Conservation (phyloP, 2,329 filamentous ascomycete species). For the Talaromyces sp. region DNA sequence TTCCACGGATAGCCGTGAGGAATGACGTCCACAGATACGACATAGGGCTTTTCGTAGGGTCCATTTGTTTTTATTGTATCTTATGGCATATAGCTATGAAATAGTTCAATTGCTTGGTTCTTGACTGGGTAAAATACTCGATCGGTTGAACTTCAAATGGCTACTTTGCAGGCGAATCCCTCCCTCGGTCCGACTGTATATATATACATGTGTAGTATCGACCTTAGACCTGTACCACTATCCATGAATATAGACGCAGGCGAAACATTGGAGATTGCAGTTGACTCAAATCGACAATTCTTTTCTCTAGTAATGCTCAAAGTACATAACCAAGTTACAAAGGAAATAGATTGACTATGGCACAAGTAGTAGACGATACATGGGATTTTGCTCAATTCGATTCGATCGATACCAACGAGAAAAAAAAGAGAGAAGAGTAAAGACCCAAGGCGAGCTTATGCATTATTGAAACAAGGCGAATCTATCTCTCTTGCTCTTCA, state of each 20-base stretch:
- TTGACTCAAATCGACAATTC: neutral
- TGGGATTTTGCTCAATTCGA: slow-evolving; percentile 32
- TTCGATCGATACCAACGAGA: neutral
- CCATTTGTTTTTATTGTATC: neutral
- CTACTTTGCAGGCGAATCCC: too few relatives aligned
- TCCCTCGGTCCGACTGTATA: neutral
- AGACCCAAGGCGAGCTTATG: slow-evolving; percentile 1
- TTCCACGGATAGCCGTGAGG: neutral
- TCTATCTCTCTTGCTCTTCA: neutral
- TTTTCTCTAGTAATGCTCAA: neutral
- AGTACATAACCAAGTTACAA: slow-evolving; percentile 30
- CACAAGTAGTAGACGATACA: slow-evolving; percentile 41
- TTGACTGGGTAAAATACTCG: too few relatives aligned
- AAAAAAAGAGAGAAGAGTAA: slow-evolving; percentile 24
- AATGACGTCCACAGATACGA: neutral
- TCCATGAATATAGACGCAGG: too few relatives aligned
- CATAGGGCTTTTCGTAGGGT: neutral
- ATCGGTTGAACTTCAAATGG: too few relatives aligned
- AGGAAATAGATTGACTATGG: slow-evolving; percentile 44
- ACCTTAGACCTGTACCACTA: too few relatives aligned
- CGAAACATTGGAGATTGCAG: too few relatives aligned
- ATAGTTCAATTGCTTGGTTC: too few relatives aligned
- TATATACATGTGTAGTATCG: too few relatives aligned
- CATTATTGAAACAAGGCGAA: slow-evolving; percentile 1
- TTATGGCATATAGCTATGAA: neutral